These are phyloP conservation scores for Leccinum rimulosum DNA, from an alignment of 768 basidiomycete species.

Conservation along the genomic window DNA sequence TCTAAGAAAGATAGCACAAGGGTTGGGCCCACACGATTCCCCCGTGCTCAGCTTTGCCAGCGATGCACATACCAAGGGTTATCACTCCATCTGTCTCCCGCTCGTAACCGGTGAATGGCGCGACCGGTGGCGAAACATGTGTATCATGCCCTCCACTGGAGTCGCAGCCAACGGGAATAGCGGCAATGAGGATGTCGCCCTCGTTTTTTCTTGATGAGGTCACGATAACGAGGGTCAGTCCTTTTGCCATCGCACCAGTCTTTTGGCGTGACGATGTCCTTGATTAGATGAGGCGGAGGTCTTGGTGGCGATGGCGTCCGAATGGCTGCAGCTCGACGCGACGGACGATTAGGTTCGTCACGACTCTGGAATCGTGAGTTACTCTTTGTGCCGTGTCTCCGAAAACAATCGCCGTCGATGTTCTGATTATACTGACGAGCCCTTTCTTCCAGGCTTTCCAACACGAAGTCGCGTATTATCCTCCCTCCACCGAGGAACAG, in stretches of 20 bases:
- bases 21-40: conserved; percentile 35
- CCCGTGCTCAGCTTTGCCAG: conserved; percentile 50
- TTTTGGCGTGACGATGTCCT: conserved; percentile 7
- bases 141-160: conserved; percentile 57
- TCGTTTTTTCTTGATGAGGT: conserved; percentile 82
- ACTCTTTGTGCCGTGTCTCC: too few species aligned
- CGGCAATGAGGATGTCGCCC: conserved; percentile 49
- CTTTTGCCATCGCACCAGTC: conserved; percentile 8
- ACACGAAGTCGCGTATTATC: conserved; percentile 89
- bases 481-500: conserved; percentile 87
- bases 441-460: conserved; percentile 65
- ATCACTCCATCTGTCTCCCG: conserved; percentile 76
- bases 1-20: conserved; percentile 24
- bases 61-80: conserved; percentile 62
- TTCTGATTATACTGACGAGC: conserved; percentile 10
- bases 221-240: conserved; percentile 71
- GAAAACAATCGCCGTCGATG: conserved; percentile 9
- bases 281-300: conserved; percentile 68
- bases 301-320: conserved; percentile 75
- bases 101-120: conserved; percentile 86
- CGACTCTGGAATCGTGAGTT: conserved; percentile 89
- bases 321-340: conserved; percentile 95
- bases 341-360: conserved; percentile 91
- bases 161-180: conserved; percentile 12
- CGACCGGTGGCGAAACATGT: conserved; percentile 86